Percentiles rank a stretch among this genome's conserved stretches.
These are phyloP conservation scores for Melampsora medusae DNA, from an alignment of 1,284 basidiomycete species.

Conservation along the genomic window DNA sequence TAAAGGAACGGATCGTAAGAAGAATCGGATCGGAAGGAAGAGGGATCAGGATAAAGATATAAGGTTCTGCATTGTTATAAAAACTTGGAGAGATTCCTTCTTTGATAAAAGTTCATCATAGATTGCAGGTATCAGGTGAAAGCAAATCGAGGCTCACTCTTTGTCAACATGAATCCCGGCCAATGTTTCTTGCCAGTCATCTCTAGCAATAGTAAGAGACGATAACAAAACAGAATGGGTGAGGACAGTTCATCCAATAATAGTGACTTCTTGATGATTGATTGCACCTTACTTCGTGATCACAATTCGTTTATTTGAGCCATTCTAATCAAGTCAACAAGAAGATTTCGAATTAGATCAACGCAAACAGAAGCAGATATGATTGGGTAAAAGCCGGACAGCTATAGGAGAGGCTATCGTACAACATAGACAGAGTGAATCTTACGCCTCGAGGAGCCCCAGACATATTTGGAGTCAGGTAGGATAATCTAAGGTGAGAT, in stretches of 20 bases:
- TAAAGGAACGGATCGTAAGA: background rate
- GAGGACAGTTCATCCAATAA: background rate
- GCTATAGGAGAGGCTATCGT: slow-evolving; percentile 1
- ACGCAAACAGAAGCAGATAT: background rate
- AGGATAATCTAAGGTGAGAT: background rate
- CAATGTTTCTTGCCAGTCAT: slow-evolving; percentile 31
- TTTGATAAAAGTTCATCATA: slow-evolving; percentile 41
- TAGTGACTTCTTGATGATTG: background rate
- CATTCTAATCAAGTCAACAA: background rate
- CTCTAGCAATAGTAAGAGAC: slow-evolving; percentile 3
- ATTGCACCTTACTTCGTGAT: slow-evolving; percentile 13
- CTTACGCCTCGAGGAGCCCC: slow-evolving; percentile 12
- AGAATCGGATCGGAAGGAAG: background rate
- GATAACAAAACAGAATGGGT: background rate
- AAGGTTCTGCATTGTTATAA: slow-evolving; percentile 18
- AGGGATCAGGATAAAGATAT: slow-evolving; percentile 18
- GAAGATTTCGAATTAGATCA: background rate
- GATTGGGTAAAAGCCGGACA: background rate
- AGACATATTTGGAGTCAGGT: slow-evolving; percentile 3
- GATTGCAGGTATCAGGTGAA: background rate
- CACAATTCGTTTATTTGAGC: slow-evolving; percentile 4
- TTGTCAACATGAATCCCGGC: slow-evolving; percentile 36
- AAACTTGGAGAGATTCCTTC: slow-evolving; percentile 45
- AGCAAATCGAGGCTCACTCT: slow-evolving; percentile 25
- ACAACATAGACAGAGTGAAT: slow-evolving; percentile 3